Conservation (phyloP, 352 stramenopile species). For the Phytophthora hybrid region DNA sequence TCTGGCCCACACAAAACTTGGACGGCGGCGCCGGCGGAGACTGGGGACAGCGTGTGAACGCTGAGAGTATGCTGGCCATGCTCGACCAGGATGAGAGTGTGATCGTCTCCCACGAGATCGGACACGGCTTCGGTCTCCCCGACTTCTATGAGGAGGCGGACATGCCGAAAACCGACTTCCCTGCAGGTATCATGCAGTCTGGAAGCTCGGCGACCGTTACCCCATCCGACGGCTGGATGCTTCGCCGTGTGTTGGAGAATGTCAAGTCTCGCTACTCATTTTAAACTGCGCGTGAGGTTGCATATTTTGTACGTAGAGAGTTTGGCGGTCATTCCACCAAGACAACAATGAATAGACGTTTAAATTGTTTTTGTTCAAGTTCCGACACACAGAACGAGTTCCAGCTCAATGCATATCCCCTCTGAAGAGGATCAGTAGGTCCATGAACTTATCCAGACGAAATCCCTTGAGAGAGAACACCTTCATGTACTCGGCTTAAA, state of each 20-base stretch:
- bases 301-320: too few relatives aligned
- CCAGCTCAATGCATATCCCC: too few relatives aligned
- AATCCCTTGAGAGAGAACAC: too few relatives aligned
- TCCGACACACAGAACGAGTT: too few relatives aligned
- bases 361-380: too few relatives aligned
- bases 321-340: too few relatives aligned
- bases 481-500: too few relatives aligned
- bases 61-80: neutral
- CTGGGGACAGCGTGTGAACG: neutral
- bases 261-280: constrained; percentile 16
- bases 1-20: constrained; percentile 16
- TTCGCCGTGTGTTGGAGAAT: constrained; percentile 22
- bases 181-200: constrained; percentile 14
- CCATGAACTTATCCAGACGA: too few relatives aligned
- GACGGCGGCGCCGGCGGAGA: neutral
- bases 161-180: neutral
- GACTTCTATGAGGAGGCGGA: neutral
- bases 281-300: too few relatives aligned
- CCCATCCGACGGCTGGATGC: constrained; percentile 21
- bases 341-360: too few relatives aligned
- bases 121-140: neutral
- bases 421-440: too few relatives aligned
- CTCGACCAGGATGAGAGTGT: neutral
- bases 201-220: constrained; percentile 18
- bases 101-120: neutral